These are phyloP conservation scores for Exophiala calicioides DNA, from an alignment of 2,329 filamentous ascomycete species.

Conservation along the genomic window DNA sequence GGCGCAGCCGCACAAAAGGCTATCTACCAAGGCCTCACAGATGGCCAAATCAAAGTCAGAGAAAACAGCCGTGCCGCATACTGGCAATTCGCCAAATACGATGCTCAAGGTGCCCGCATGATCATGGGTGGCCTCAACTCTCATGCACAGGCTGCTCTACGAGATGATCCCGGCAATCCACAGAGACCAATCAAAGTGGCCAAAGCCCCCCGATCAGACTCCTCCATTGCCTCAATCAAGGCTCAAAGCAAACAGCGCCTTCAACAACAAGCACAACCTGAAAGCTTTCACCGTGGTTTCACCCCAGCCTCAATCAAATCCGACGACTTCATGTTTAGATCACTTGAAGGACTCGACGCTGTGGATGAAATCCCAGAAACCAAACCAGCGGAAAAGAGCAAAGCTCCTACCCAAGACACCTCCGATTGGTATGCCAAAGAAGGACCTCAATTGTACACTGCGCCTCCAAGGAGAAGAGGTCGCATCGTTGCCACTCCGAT, in stretches of 20 bases:
- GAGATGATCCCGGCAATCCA: constrained; percentile 78
- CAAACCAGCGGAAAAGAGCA: constrained; percentile 1
- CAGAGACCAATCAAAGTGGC: constrained; percentile 34
- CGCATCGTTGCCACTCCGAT: constrained; percentile 31
- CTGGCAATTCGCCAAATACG: constrained; percentile 78
- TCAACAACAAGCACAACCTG: constrained; percentile 17
- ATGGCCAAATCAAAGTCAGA: constrained; percentile 86
- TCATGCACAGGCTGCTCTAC: constrained; percentile 75
- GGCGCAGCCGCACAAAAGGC: constrained; percentile 83
- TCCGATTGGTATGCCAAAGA: no score
- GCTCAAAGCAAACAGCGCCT: constrained; percentile 26
- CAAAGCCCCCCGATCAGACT: constrained; percentile 25
- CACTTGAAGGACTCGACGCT: constrained; percentile 15
- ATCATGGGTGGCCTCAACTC: constrained; percentile 77
- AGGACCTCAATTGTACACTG: no score
- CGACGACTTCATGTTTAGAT: constrained; percentile 23
- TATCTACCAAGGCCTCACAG: constrained; percentile 82
- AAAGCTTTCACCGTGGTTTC: constrained; percentile 14
- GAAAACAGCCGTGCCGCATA: constrained; percentile 83
- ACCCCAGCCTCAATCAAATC: constrained; percentile 20
- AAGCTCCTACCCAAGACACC: no score
- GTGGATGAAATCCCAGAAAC: constrained; percentile 9
- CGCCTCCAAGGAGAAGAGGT: no score
- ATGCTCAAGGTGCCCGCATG: constrained; percentile 77
- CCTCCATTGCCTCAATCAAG: constrained; percentile 29